These are phyloP conservation scores for Hymenoscyphus fraxineus DNA, from an alignment of 2,329 filamentous ascomycete species.

Conservation along the genomic window DNA sequence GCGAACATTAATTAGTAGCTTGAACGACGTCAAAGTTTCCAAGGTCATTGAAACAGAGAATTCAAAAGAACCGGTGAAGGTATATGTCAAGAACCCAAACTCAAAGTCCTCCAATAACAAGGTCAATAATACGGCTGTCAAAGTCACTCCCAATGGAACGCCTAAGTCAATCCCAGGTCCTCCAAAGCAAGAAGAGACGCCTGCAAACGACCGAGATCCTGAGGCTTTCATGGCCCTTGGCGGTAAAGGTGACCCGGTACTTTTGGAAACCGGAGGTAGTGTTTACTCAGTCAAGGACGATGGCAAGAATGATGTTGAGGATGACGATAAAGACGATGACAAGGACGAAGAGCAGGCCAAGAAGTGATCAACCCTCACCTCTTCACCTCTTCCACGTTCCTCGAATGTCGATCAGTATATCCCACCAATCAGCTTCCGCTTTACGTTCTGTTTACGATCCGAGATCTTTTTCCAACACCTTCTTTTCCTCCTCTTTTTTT, in stretches of 20 bases:
- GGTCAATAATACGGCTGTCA: constrained; percentile 40
- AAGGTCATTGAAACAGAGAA: constrained; percentile 54
- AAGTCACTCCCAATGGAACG: constrained; percentile 28
- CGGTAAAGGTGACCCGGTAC: constrained; percentile 75
- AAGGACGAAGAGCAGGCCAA: constrained; percentile 1
- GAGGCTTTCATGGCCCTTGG: constrained; percentile 81
- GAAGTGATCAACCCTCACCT: neutral
- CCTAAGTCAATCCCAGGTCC: constrained; percentile 26
- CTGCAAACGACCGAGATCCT: constrained; percentile 63
- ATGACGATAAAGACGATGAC: neutral
- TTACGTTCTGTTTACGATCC: too few relatives aligned
- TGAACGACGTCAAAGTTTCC: constrained; percentile 70
- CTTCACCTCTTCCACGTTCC: neutral
- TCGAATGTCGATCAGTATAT: neutral
- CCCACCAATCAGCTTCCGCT: neutral
- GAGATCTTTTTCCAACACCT: neutral
- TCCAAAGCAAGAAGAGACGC: constrained; percentile 57
- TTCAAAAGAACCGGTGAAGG: constrained; percentile 60
- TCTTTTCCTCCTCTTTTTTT: neutral
- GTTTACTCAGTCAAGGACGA: neutral
- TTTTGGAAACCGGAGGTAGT: constrained; percentile 44
- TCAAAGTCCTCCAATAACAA: constrained; percentile 40
- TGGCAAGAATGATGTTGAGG: neutral
- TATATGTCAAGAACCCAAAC: constrained; percentile 68
- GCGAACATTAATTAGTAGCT: constrained; percentile 75